Percentiles rank a stretch among this genome's conserved stretches.
Conservation (phyloP, 2,329 filamentous ascomycete genomes). For the Mycosphaerella sp. region DNA sequence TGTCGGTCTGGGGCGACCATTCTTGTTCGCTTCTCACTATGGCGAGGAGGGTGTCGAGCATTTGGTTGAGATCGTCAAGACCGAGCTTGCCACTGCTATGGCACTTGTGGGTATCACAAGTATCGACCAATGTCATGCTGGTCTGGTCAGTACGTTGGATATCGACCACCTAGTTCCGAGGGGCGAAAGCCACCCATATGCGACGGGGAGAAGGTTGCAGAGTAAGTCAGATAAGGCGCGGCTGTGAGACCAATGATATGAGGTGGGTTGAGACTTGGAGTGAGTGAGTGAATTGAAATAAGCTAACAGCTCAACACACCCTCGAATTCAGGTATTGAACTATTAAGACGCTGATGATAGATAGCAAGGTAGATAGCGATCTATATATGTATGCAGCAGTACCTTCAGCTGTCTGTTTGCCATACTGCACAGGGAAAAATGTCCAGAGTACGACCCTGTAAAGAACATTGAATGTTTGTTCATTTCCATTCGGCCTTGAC, state of each 20-base stretch:
- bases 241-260: not conserved
- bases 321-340: too few species aligned
- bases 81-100: conserved; percentile 59
- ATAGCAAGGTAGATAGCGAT: too few species aligned
- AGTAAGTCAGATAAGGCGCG: not conserved
- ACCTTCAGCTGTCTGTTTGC: too few species aligned
- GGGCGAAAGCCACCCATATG: conserved; percentile 25
- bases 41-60: conserved; percentile 50
- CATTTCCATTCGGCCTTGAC: too few species aligned
- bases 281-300: too few species aligned
- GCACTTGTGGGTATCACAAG: conserved; percentile 57
- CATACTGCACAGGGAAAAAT: too few species aligned
- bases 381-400: too few species aligned
- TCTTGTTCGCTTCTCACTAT: conserved; percentile 56
- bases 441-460: too few species aligned
- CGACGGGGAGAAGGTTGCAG: conserved; percentile 20
- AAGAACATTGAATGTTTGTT: too few species aligned
- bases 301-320: too few species aligned
- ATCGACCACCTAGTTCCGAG: conserved; percentile 45
- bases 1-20: conserved; percentile 56
- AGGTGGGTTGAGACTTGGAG: too few species aligned
- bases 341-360: too few species aligned
- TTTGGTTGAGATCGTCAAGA: conserved; percentile 40
- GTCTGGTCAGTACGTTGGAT: conserved; percentile 50
- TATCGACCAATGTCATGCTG: conserved; percentile 54